Evolutionary conservation across 139 green algal genomes (phyloP), one percentile per base, ranked within the genome.

Genomic region (Medakamo hakoo): DNA sequence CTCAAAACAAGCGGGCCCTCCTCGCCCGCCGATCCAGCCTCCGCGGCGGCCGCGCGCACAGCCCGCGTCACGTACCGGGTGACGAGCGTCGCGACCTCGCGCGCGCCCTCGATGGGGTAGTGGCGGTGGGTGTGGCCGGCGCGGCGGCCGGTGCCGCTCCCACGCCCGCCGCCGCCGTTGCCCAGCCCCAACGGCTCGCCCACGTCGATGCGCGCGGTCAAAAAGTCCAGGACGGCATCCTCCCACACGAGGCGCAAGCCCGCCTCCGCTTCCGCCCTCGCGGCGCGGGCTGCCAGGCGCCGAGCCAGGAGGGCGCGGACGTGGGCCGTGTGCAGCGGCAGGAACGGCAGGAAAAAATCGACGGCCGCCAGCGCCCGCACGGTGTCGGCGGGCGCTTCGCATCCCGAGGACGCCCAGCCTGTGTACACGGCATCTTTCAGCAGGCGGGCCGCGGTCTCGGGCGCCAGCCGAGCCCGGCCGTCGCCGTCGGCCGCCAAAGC

Each of bases 301-400:
- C 74, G 68, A 19, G 49, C 57, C 62, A 88, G 72, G 57, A 91
- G 64, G 23, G 73, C 30, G 26, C 31, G 25, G 4, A 90, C 57
- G 63, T 88, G 72, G 27, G 27, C 28, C 1, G 57, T 58, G 67
- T 86, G 67, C 71, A 93, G 70, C 18, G 85, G 82, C 31, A 91
- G 76, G 70, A 84, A 93, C 20, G 85, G 84, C 61, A 93, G 62
- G 66, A 84, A 92, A 27, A 84, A 76, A 56, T 88, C 78, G n/a
- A 93, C 66, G n/a, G 83, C 30, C 18, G 63, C 70, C 1, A 76
- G 62, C 72, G 66, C 30, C 23, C 3, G 30, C 18, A 85, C 52
- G 0, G 83, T 88, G 77, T 93, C 84, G 4, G 69, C 66, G 25
- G 65, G 74, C 2, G 69, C 60, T 71, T 93, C 85, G 66, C 87